Evolutionary conservation across 305 asterid genomes (phyloP).

Genomic region (Lippia alba): DNA sequence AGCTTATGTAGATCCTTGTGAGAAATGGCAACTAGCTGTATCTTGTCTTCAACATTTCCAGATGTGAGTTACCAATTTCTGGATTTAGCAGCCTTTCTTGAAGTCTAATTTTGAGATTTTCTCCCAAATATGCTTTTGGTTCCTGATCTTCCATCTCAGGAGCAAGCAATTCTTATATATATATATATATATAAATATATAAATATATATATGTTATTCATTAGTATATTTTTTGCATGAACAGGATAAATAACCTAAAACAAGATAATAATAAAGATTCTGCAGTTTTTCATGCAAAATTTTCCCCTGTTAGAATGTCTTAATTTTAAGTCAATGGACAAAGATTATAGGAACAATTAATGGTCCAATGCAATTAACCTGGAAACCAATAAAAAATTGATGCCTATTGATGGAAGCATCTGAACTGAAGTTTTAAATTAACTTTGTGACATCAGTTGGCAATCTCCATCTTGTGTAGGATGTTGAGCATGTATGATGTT

Average conservation of each 20-base stretch:
- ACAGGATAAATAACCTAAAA: slow-evolving; percentile 1
- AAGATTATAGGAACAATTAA: no score
- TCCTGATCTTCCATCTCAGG: no score
- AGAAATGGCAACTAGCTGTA: slow-evolving; percentile 93
- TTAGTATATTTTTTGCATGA: neutral
- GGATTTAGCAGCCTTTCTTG: slow-evolving; percentile 20
- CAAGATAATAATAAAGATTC: no score
- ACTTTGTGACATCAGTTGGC: slow-evolving; percentile 29
- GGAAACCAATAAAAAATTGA: no score
- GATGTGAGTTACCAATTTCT: slow-evolving; percentile 59
- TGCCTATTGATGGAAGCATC: no score
- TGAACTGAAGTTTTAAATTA: slow-evolving; percentile 20
- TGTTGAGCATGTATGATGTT: slow-evolving; percentile 84
- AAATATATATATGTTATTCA: neutral
- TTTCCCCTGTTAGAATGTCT: no score
- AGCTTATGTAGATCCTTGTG: slow-evolving; percentile 89
- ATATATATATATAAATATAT: no score
- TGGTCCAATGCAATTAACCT: no score
- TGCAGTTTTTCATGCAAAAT: no score
- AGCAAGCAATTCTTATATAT: neutral
- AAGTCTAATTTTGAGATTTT: slow-evolving; percentile 12
- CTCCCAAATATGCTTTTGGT: neutral
- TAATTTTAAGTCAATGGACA: no score
- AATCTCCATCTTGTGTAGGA: slow-evolving; percentile 58
- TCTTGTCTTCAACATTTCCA: slow-evolving; percentile 90